Percentiles rank a stretch among this genome's conserved stretches.
Conservation (phyloP, 176 grass and related monocot genomes). For the Musa troglodytarum region DNA sequence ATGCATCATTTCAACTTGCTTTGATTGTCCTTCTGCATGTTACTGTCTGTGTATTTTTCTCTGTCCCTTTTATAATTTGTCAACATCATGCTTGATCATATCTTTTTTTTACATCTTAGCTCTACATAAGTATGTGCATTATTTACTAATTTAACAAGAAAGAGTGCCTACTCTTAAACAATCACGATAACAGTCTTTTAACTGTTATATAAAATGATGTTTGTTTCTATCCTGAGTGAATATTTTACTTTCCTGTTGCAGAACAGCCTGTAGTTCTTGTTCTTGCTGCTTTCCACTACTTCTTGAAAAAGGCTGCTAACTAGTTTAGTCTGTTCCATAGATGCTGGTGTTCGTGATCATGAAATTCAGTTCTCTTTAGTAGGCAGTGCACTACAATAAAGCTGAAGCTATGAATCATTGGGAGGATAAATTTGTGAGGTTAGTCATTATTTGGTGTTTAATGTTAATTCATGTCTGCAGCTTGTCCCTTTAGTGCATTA, state of each 20-base stretch:
- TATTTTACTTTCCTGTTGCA: not conserved
- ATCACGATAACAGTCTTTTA: not conserved
- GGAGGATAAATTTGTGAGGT: conserved; percentile 13
- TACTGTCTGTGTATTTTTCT: not conserved
- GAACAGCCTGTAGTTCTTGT: not conserved
- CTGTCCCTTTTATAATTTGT: not conserved
- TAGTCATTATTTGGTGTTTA: not conserved
- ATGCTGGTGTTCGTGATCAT: not conserved
- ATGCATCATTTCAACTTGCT: not conserved
- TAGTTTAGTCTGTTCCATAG: not conserved
- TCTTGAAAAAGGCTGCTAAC: not conserved
- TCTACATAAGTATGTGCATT: not conserved
- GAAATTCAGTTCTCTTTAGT: not conserved
- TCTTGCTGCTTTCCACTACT: not conserved
- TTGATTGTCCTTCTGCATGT: not conserved
- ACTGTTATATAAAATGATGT: not conserved
- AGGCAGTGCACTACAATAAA: not conserved
- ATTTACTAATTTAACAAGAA: not conserved
- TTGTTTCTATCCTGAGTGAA: not conserved
- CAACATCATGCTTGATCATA: not conserved
- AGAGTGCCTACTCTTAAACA: not conserved
- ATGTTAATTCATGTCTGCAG: not conserved
- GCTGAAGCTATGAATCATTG: not conserved
- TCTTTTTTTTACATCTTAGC: not conserved
- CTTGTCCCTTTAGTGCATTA: not conserved